Evolutionary conservation across 352 stramenopile genomes (phyloP).

Genomic region (Pelagophyceae sp.): DNA sequence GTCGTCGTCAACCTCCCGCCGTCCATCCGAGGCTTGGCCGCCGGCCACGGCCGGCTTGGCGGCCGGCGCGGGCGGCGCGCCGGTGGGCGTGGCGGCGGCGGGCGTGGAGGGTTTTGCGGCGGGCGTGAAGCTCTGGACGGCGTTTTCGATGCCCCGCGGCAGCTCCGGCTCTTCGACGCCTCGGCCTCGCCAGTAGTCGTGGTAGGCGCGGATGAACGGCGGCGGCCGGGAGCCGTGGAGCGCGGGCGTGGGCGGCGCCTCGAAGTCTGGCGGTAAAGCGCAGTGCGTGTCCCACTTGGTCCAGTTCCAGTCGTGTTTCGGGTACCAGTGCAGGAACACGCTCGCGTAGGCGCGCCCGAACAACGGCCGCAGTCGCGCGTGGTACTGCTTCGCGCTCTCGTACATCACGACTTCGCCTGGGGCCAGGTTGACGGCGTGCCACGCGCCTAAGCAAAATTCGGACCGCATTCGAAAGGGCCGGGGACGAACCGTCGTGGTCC

Average conservation of each 20-base stretch:
- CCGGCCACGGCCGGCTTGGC: too few relatives aligned
- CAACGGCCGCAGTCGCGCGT: constrained; percentile 8
- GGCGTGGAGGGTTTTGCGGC: background rate
- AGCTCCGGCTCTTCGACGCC: background rate
- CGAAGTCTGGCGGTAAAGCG: background rate
- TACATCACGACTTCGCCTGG: constrained; percentile 48
- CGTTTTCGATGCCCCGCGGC: background rate
- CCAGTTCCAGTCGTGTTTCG: constrained; percentile 10
- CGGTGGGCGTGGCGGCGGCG: background rate
- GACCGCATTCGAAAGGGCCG: too few relatives aligned
- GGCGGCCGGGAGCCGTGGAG: background rate
- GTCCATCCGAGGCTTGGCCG: background rate
- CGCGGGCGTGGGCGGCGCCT: background rate
- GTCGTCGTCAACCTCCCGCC: background rate
- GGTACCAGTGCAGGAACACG: constrained; percentile 12
- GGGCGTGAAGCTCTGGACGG: background rate
- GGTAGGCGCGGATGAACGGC: background rate
- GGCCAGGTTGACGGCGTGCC: constrained; percentile 41
- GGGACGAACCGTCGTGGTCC: constrained; percentile 44
- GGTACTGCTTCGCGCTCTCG: constrained; percentile 29
- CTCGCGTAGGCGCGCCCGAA: background rate
- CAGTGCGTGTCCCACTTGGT: constrained; percentile 9
- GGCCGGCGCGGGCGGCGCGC: too few relatives aligned
- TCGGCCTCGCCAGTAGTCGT: background rate
- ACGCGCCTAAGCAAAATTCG: too few relatives aligned